Evolutionary conservation across 2,329 filamentous ascomycete species (phyloP), one percentile per base, ranked within the genome.

Genomic region (Hirsutella thompsonii): DNA sequence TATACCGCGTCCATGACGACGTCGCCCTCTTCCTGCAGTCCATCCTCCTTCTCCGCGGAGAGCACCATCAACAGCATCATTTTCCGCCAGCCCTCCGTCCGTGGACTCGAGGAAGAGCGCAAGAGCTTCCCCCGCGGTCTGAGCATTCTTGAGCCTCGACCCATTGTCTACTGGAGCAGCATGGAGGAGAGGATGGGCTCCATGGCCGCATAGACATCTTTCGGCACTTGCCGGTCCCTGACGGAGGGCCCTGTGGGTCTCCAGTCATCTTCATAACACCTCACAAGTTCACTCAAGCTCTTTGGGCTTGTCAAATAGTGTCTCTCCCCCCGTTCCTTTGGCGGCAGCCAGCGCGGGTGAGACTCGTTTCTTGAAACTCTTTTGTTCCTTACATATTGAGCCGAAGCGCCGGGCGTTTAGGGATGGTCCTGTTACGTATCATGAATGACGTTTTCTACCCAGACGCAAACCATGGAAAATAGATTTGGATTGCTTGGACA

Each of bases 81-180:
- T 45, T 67, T 70, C 49, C 64, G 68, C n/a, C 73, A 74, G 49
- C 70, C 72, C 11, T 75, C 70, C 16, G 67, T 76, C 46, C 53
- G 71, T n/a, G 65, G 70, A 50, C 59, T 76, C 45, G 72, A 78
- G 50, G 72, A 74, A 51, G 75, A 79, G 58, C 68, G 67, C 47
- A 62, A 59, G 50, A 66, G 58, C 49, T 76, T 74, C 41, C 64
- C 66, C 9, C 62, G 61, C 39, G 73, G 74, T 50, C 62, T 79
- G 8, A 65, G 63, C 49, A 62, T 81, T 16, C 66, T 81, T 20
- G 76, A 81, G 58, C 76, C 76, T 2, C 61, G 76, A 35, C 76
- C 76, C 10, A 66, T 78, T 29, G 72, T 78, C 40, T 79, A 77
- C 59, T 80, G 75, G 69, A 73, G 71, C 47, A 73, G 76, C 32